A percentile compares a stretch with the other conserved stretches of the same genome.
These are phyloP conservation scores for Anaeromyces robustus DNA, from an alignment of 192 early-diverging fungal genomes.

Conservation along the genomic window DNA sequence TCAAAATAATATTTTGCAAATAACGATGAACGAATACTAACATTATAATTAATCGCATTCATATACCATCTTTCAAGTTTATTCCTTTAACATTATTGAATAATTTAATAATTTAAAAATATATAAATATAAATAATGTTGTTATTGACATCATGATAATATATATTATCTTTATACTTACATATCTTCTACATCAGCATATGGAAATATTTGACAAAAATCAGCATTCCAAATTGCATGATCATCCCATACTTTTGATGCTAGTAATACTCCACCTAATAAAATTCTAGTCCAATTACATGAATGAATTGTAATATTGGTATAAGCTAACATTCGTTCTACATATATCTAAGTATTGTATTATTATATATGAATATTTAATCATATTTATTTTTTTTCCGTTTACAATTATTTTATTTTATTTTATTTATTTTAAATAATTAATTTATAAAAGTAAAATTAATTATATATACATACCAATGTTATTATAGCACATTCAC, in stretches of 20 bases:
- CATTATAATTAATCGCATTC: conserved; percentile 41
- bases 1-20: conserved; percentile 50
- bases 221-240: conserved; percentile 73
- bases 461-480: conserved; percentile 20
- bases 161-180: conserved; percentile 21
- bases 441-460: no score
- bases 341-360: conserved; percentile 31
- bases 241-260: conserved; percentile 77
- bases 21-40: conserved; percentile 44
- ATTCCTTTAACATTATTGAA: no score
- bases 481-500: conserved; percentile 43
- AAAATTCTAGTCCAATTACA: conserved; percentile 32
- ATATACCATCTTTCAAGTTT: conserved; percentile 49
- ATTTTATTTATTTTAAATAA: no score
- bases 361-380: no score
- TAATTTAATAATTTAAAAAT: no score
- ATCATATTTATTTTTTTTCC: no score
- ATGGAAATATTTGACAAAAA: conserved; percentile 62
- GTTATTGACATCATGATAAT: no score
- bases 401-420: no score
- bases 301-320: conserved; percentile 28
- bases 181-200: conserved; percentile 46
- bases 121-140: no score
- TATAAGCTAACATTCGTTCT: conserved; percentile 47
- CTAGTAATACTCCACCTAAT: conserved; percentile 50